Evolutionary conservation across 768 basidiomycete species (phyloP), one percentile per base, ranked within the genome.

Genomic region (Fomitopsis serialis): DNA sequence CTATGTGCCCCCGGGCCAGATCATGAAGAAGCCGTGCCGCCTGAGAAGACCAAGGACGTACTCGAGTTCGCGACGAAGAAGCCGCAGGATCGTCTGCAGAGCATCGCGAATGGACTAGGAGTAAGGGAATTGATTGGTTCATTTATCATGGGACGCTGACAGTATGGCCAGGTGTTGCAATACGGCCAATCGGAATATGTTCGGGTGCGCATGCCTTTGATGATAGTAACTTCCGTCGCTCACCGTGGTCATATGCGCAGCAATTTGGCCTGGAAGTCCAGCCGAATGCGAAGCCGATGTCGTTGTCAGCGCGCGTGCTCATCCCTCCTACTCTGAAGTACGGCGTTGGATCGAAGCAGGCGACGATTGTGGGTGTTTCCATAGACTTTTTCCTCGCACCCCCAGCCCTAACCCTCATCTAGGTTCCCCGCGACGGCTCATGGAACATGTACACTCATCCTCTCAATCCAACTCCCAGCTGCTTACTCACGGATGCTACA

Each of bases 141-240:
- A 29, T 48, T 17, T 3, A 42, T 11, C 32, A 42, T 11, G n/a
- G n/a, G 56, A 59, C 22, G n/a, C n/a, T n/a, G n/a, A n/a, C n/a
- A n/a, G n/a, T n/a, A n/a, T n/a, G n/a, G n/a, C n/a, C 40, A 63
- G 62, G 62, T 63, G 7, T 45, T 63, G 12, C 75, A 78, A 23
- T 89, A 89, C 58, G 84, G 85, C 0, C 81, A 86, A 65, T 88
- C 85, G 0, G 81, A 89, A 66, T 89, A 87, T 56, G 79, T 90
- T 27, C 75, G 78, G 36, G 61, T 64, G 47, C 35, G 63, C 44
- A 15, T 2, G 2, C 34, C 19, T 6, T 32, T 6, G 24, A n/a
- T n/a, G 36, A 17, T 29, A 27, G 4, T 24, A n/a, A n/a, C n/a
- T n/a, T n/a, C n/a, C n/a, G n/a, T n/a, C n/a, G n/a, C n/a, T n/a